Evolutionary conservation across 495 filamentous ascomycete species (phyloP).

Genomic region (Astrothelium subdiscretum): DNA sequence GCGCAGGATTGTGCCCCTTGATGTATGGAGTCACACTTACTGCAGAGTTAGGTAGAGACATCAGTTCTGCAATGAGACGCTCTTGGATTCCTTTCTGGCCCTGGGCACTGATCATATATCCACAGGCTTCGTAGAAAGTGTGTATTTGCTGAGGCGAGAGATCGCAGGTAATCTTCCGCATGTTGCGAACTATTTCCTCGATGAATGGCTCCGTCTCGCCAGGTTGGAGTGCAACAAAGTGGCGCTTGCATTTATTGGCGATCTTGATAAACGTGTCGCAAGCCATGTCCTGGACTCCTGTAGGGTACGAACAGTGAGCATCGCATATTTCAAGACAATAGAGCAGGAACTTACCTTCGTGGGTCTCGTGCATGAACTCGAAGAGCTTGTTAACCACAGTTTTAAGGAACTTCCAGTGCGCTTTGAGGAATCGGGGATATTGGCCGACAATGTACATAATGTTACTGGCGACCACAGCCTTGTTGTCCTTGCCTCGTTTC

Average conservation of each 20-base stretch:
- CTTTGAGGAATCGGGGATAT: constrained; percentile 95
- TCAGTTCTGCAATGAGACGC: constrained; percentile 79
- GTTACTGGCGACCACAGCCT: constrained; percentile 96
- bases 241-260: constrained; percentile 90
- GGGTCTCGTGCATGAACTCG: constrained; percentile 99
- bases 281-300: constrained; percentile 98
- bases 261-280: constrained; percentile 99
- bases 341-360: constrained; percentile 57
- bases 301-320: constrained; percentile 23
- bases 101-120: constrained; percentile 97
- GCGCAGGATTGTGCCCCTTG: constrained; percentile 3
- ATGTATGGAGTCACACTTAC: constrained; percentile 23
- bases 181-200: constrained; percentile 91
- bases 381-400: constrained; percentile 99
- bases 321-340: background rate
- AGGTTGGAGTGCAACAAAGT: constrained; percentile 92
- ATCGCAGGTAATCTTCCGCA: constrained; percentile 90
- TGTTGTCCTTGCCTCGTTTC: constrained; percentile 99
- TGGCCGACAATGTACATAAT: constrained; percentile 99
- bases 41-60: constrained; percentile 82
- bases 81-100: constrained; percentile 87
- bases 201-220: constrained; percentile 95
- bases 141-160: constrained; percentile 94
- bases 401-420: constrained; percentile 99
- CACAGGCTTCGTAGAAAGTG: constrained; percentile 98